phyloP scores from a whole-genome alignment of 176 grass and related monocot genomes.

The Juncus effusus region DNA sequence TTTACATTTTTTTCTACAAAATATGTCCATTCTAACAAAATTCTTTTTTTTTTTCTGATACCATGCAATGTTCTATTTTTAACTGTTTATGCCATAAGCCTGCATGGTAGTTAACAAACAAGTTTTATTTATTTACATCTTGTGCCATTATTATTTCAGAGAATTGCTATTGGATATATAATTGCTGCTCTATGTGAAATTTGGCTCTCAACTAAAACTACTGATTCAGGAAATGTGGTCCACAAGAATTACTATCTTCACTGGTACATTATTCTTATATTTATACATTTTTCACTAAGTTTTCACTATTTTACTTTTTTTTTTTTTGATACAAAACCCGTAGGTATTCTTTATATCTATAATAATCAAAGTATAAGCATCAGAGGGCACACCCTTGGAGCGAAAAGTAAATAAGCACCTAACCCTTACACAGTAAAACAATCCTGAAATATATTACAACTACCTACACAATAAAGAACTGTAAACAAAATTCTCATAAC shows the following conservation, averaged over 20 bases:
- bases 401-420: too few species aligned
- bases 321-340: too few species aligned
- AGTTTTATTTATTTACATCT: background rate
- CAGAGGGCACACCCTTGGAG: too few species aligned
- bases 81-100: background rate
- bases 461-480: too few species aligned
- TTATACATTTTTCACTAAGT: background rate
- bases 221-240: conserved; percentile 43
- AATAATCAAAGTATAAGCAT: too few species aligned
- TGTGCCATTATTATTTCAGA: conserved; percentile 37
- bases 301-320: background rate
- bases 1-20: too few species aligned
- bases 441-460: too few species aligned
- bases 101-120: background rate
- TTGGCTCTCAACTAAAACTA: conserved; percentile 53
- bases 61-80: background rate
- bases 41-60: background rate
- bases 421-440: too few species aligned
- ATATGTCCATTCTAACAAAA: background rate
- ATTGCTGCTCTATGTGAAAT: conserved; percentile 77
- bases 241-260: conserved; percentile 48
- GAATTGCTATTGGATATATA: conserved; percentile 85
- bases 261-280: conserved; percentile 20
- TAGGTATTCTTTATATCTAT: too few species aligned
- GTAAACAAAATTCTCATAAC: too few species aligned